phyloP scores from a whole-genome alignment of 1,139 yeast species.

The Taiozyma sp. region DNA sequence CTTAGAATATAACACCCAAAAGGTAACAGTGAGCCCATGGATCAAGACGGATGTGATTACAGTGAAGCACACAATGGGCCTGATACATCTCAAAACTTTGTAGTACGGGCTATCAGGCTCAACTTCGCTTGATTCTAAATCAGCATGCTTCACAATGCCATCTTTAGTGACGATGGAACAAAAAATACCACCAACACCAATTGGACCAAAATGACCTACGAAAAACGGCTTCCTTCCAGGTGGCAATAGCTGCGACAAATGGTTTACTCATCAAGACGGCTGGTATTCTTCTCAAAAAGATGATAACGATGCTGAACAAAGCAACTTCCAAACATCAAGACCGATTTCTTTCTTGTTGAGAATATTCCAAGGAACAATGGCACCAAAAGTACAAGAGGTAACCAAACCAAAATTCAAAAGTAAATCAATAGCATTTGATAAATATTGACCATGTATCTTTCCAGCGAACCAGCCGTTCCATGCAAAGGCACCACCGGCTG shows the following conservation, averaged over 20 bases:
- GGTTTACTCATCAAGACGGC: slow-evolving; percentile 29
- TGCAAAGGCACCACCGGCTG: slow-evolving; percentile 24
- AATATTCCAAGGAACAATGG: slow-evolving; percentile 32
- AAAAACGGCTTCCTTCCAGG: slow-evolving; percentile 36
- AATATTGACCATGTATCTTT: slow-evolving; percentile 26
- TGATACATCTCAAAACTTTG: slow-evolving; percentile 16
- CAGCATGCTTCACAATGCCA: slow-evolving; percentile 14
- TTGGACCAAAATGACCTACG: slow-evolving; percentile 41
- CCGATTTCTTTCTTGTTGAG: slow-evolving; percentile 21
- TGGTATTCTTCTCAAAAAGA: slow-evolving; percentile 33
- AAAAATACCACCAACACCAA: slow-evolving; percentile 38
- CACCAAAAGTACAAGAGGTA: slow-evolving; percentile 34
- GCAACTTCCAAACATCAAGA: slow-evolving; percentile 29
- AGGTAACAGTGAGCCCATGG: slow-evolving; percentile 26
- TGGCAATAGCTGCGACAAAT: slow-evolving; percentile 32
- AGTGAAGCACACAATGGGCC: slow-evolving; percentile 26
- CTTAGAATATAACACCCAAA: slow-evolving; percentile 11
- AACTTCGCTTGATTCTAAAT: slow-evolving; percentile 5
- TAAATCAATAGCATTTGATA: slow-evolving; percentile 29
- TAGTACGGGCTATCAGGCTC: slow-evolving; percentile 6
- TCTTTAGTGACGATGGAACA: slow-evolving; percentile 25
- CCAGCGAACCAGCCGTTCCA: slow-evolving; percentile 33
- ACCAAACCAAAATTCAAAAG: slow-evolving; percentile 30
- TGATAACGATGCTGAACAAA: slow-evolving; percentile 26
- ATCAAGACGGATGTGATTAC: slow-evolving; percentile 25